Base-by-base conservation (phyloP, 116 monocot genomes). In the Zostera marina region DNA sequence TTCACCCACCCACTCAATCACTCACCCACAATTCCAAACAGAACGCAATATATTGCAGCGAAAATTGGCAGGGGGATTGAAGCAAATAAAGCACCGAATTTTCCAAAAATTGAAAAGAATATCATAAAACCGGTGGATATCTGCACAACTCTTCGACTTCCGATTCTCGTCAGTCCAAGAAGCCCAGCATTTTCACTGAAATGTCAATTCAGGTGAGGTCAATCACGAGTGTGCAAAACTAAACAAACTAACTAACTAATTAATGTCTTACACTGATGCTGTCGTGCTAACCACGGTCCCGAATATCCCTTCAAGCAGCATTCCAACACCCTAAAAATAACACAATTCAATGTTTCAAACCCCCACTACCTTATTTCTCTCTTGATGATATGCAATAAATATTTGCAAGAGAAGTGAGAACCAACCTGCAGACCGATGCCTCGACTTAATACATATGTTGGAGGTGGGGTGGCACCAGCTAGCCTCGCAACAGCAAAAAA, bases 1-100 rank as follows among this genome's bases (percentile, higher is more conserved):
- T n/a, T n/a, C n/a, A n/a, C n/a, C n/a, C n/a, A n/a, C n/a, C n/a
- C 12, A 47, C 20, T n/a, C 44, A 61, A 11, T 23, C 48, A 76
- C 90, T 81, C 65, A 91, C 91, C 74, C 19, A 85, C 82, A 43
- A 91, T 42, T 12, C 82, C 91, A 73, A 91, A 91, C 8, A 91
- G 74, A 47, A 85, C 65, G 49, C 91, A 91, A 53, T 79, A 91
- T 20, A 71, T 77, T 14, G 91, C 91, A 3, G 82, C 91, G 68
- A 85, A 91, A 54, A 91, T 85, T 6, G 91, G 85, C 0, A 91
- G 55, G 3, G 91, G 91, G 23, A 91, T 85, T 22, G 91, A 91
- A 21, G 91, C 91, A 41, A 91, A 91, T 15, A 91, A 70, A 38
- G 91, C 91, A 11, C 91, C 91, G 64, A 91, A 85, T 41, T 91